phyloP scores from a whole-genome alignment of 129 eudicot genomes.

The Deinandra increscens region DNA sequence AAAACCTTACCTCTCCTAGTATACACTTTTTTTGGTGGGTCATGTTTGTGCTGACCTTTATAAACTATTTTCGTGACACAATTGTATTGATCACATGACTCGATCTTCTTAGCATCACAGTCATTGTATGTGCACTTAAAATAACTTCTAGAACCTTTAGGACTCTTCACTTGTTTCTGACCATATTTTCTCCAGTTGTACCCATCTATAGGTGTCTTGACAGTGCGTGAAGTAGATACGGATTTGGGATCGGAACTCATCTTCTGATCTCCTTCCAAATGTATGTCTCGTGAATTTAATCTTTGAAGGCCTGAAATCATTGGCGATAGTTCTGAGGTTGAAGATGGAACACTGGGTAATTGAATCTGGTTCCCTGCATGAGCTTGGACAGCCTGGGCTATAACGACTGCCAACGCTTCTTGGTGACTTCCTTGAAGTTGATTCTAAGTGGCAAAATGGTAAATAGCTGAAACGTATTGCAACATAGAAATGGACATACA shows the following conservation, averaged over 20 bases:
- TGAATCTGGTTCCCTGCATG: slow-evolving; percentile 28
- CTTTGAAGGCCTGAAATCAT: slow-evolving; percentile 32
- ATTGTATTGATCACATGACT: slow-evolving; percentile 50
- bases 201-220: slow-evolving; percentile 50
- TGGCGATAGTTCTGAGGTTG: slow-evolving; percentile 34
- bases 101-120: slow-evolving; percentile 78
- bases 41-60: slow-evolving; percentile 76
- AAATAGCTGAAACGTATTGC: not conserved
- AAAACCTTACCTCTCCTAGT: slow-evolving; percentile 39
- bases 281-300: slow-evolving; percentile 35
- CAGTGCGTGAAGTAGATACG: slow-evolving; percentile 27
- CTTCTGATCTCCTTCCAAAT: slow-evolving; percentile 21
- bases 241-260: slow-evolving; percentile 16
- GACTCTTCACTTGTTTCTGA: slow-evolving; percentile 75
- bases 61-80: slow-evolving; percentile 50
- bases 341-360: slow-evolving; percentile 29
- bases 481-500: slow-evolving; percentile 7
- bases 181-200: slow-evolving; percentile 92
- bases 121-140: slow-evolving; percentile 62
- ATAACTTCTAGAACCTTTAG: slow-evolving; percentile 78
- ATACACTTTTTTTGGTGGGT: slow-evolving; percentile 57
- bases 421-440: slow-evolving; percentile 50
- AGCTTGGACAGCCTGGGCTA: slow-evolving; percentile 48
- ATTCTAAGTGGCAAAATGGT: slow-evolving; percentile 40
- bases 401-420: slow-evolving; percentile 46